Percentiles rank a stretch among this genome's conserved stretches.
Conservation (phyloP, 371 early-diverging fungal species). For the Mucor lusitanicus region DNA sequence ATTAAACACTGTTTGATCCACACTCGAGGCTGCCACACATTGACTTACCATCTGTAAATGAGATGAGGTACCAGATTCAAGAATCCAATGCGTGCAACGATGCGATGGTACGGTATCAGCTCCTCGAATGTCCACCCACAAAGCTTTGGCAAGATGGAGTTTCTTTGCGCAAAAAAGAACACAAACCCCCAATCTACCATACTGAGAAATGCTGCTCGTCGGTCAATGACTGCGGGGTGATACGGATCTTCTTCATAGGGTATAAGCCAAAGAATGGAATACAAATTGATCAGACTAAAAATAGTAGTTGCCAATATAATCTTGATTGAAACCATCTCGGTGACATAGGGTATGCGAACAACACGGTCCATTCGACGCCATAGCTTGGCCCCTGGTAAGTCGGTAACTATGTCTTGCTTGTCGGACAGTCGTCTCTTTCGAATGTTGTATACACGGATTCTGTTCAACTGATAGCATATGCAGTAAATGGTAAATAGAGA, state of each 20-base stretch:
- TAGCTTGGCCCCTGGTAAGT: slow-evolving; percentile 9
- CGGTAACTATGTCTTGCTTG: not conserved
- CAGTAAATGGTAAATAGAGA: slow-evolving; percentile 44
- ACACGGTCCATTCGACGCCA: slow-evolving; percentile 15
- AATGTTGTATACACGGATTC: slow-evolving; percentile 25
- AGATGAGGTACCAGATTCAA: slow-evolving; percentile 43
- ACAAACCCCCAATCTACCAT: slow-evolving; percentile 52
- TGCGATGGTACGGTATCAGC: slow-evolving; percentile 50
- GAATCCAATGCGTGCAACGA: slow-evolving; percentile 48
- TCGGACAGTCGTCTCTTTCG: slow-evolving; percentile 24
- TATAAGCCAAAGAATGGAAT: slow-evolving; percentile 34
- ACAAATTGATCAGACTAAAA: slow-evolving; percentile 33
- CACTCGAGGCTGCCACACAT: not conserved
- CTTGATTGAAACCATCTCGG: slow-evolving; percentile 41
- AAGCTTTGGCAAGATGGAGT: slow-evolving; percentile 42
- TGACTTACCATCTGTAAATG: slow-evolving; percentile 22
- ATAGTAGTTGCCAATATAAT: slow-evolving; percentile 37
- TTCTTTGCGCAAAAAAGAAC: slow-evolving; percentile 48
- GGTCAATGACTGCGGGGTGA: slow-evolving; percentile 25
- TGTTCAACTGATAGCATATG: slow-evolving; percentile 34
- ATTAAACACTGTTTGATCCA: not conserved
- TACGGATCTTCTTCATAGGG: slow-evolving; percentile 24
- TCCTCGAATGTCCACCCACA: slow-evolving; percentile 47
- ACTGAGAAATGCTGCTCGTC: slow-evolving; percentile 47
- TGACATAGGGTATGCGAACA: slow-evolving; percentile 41